Percentiles rank a stretch among this genome's conserved stretches.
Conservation (phyloP, 257 asterid species). For the Agastache rugosa region DNA sequence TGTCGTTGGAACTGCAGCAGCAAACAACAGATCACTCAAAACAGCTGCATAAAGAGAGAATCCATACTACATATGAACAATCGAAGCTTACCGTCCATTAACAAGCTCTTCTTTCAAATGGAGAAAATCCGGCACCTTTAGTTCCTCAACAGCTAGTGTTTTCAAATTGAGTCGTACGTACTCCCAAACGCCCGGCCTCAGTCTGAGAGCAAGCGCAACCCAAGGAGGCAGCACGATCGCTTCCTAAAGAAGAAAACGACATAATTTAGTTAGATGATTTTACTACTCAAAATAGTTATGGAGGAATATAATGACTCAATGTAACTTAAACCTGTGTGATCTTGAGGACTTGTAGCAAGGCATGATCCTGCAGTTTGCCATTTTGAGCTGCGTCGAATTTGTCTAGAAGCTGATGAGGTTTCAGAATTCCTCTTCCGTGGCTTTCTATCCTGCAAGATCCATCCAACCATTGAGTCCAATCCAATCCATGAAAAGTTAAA, state of each 20-base stretch:
- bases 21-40: neutral
- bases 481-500: no score
- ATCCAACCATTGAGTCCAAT: no score
- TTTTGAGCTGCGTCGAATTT: slow-evolving; percentile 75
- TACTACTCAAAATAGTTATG: no score
- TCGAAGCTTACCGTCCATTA: slow-evolving; percentile 61
- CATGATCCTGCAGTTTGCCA: slow-evolving; percentile 63
- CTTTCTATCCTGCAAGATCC: slow-evolving; percentile 59
- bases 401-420: slow-evolving; percentile 79
- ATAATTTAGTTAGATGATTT: neutral
- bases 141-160: slow-evolving; percentile 73
- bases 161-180: slow-evolving; percentile 74
- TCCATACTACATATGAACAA: no score
- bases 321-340: slow-evolving; percentile 61
- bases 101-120: slow-evolving; percentile 93
- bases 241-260: slow-evolving; percentile 49
- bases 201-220: slow-evolving; percentile 93
- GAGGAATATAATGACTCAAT: no score
- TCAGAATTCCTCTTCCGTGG: slow-evolving; percentile 87
- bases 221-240: slow-evolving; percentile 91
- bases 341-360: slow-evolving; percentile 76
- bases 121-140: slow-evolving; percentile 77
- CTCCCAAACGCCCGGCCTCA: slow-evolving; percentile 96
- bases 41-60: no score
- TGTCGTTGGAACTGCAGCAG: slow-evolving; percentile 65